Base-by-base conservation (phyloP, 352 stramenopile genomes). In the Peronospora farinosa region DNA sequence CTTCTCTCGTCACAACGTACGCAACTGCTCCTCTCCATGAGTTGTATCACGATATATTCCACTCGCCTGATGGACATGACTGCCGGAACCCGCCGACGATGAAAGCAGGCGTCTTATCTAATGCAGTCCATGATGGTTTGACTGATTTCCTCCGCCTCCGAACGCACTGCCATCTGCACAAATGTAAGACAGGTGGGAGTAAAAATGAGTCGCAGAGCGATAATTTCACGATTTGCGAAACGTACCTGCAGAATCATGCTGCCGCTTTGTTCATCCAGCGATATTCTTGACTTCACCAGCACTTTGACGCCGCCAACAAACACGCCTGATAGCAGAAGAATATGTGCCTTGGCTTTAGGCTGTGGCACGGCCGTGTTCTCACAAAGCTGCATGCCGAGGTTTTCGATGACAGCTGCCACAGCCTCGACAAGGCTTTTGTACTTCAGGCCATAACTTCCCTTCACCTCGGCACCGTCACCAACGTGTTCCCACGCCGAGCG, bases 101-200 rank as follows among this genome's bases (percentile, higher is more conserved):
- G 19, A 55, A 40, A 33, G 35, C 47, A 54, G 38, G 36, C 56
- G 47, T 54, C 49, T 89, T 88, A 93, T 75, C 82, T 76, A 72
- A 99, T 98, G 75, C 95, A 98, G 58, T 98, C 95, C 58, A 96
- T 92, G 33, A 99, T 96, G 61, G 96, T 97, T 61, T 96, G 81
- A 54, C 90, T 98, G 28, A 98, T 84, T 61, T 95, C 74, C 35
- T 92, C 80, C 59, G 92, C 84, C 60, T 98, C 90, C 60, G 90
- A 97, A 59, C 96, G 79, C 19, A 98, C 94, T 13, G 92, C 95
- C 78, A 99, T 98, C 84, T 99, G 48, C 40, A 63, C 15, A 63
- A 33, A 57, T 37, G 28, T 35, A 57, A 45, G 15, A 47, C 13
- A 11, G n/a, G 40, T 60, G 40, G 3, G 19, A 56, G 42, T 44